Evolutionary conservation across 23 red algal genomes (phyloP).

Genomic region (Agarophyton chilense): DNA sequence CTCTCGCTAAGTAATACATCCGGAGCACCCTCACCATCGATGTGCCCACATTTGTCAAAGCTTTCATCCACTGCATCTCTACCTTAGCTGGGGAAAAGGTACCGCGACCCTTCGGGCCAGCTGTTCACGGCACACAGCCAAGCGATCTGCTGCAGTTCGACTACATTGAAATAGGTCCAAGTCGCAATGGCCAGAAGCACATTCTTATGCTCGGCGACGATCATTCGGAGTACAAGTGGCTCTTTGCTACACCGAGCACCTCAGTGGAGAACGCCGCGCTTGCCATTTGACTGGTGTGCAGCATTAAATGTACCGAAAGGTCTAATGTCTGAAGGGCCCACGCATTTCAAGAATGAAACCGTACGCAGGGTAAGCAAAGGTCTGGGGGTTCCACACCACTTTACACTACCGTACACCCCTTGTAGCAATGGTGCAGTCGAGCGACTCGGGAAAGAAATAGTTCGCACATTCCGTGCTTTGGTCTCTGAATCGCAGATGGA

Average conservation of each 20-base stretch:
- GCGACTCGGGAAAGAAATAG: neutral
- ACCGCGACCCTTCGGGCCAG: constrained; percentile 15
- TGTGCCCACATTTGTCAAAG: constrained; percentile 23
- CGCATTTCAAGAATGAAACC: constrained; percentile 53
- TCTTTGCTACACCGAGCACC: constrained; percentile 4
- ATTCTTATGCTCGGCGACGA: too few species aligned
- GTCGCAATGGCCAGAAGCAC: constrained; percentile 6
- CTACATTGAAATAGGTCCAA: neutral
- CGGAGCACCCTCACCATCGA: neutral
- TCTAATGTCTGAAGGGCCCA: constrained; percentile 21
- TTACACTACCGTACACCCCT: constrained; percentile 35
- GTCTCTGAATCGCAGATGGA: constrained; percentile 15
- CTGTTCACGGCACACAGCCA: neutral
- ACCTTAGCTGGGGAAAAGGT: constrained; percentile 27
- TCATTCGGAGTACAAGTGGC: constrained; percentile 43
- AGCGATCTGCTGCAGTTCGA: constrained; percentile 53
- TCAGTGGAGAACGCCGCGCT: constrained; percentile 17
- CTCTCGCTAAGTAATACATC: neutral
- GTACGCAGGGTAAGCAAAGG: neutral
- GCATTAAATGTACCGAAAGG: constrained; percentile 13
- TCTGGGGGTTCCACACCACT: constrained; percentile 17
- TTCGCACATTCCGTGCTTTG: neutral
- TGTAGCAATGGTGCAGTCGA: neutral
- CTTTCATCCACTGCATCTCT: constrained; percentile 42
- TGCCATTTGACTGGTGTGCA: constrained; percentile 20